Conservation (phyloP, 768 basidiomycete species). For the Kwoniella pini region DNA sequence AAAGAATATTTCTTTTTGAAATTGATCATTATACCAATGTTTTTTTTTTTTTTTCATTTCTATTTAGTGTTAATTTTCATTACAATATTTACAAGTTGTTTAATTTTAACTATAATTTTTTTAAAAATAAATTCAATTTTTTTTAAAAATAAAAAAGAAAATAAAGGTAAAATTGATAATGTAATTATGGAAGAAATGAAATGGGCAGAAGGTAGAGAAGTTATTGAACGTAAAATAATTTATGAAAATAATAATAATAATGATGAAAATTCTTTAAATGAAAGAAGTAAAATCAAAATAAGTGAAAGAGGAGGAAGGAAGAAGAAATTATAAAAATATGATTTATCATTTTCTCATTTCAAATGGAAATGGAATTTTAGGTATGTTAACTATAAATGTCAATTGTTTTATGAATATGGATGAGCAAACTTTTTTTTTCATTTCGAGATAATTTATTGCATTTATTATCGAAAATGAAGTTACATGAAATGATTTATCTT, state of each 20-base stretch:
- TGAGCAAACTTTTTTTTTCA: too few species aligned
- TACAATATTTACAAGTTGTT: slow-evolving; percentile 17
- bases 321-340: too few species aligned
- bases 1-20: too few species aligned
- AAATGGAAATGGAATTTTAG: too few species aligned
- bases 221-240: slow-evolving; percentile 23
- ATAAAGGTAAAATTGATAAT: slow-evolving; percentile 20
- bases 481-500: too few species aligned
- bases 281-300: neutral
- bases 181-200: slow-evolving; percentile 39
- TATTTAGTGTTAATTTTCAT: slow-evolving; percentile 41
- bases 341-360: too few species aligned
- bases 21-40: too few species aligned
- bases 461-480: too few species aligned
- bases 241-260: neutral
- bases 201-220: slow-evolving; percentile 41
- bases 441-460: too few species aligned
- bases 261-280: too few species aligned
- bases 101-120: slow-evolving; percentile 21
- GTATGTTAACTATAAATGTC: too few species aligned
- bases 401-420: too few species aligned
- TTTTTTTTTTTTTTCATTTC: neutral
- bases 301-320: neutral
- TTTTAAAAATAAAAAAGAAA: slow-evolving; percentile 2
- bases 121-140: slow-evolving; percentile 16